Base-by-base conservation (phyloP, 2,329 filamentous ascomycete genomes). In the Ceratocystis cubensis region DNA sequence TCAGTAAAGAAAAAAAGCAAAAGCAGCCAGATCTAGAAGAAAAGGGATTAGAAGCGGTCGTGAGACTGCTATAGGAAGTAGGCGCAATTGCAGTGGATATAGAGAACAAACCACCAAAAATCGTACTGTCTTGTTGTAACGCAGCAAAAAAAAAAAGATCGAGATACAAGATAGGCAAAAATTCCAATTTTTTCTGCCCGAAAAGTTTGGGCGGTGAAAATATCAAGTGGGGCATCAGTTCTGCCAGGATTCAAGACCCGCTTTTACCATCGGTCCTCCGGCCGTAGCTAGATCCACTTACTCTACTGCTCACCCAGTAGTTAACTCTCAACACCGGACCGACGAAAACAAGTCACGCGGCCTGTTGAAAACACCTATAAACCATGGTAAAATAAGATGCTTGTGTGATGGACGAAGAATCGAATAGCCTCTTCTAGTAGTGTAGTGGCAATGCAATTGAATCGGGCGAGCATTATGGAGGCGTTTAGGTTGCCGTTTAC, bases 201-300 rank as follows among this genome's bases (percentile, higher is more conserved):
- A 72, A 67, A 76, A 74, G 74, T 37, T 59, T 73, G 72, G 73
- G 75, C 75, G 75, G 75, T 76, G 73, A 75, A 50, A 20, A 28
- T 13, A 44, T 41, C 33, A 53, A 56, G 63, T 53, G 63, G 63
- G 46, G 48, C 33, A 41, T 33, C 10, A 22, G 20, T 5, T 6
- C 28, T 20, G 48, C 20, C 15, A 6, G 48, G 20, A 22, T 22
- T 28, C 13, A 1, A 30, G 56, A n/a, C 56, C 56, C 56, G 30
- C 56, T 59, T 59, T 59, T 59, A 37, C 3, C 22, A 25, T 53
- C 48, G 48, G 48, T 25, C 37, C 8, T 28, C 48, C 48, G 48
- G 48, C 48, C 22, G 48, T 53, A 15, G 25, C 10, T 28, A 15
- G 48, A 22, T 25, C 48, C 48, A 53, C 48, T 53, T 28, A 15